Base-by-base conservation (phyloP, 1,139 yeast species). In the Kazachstania sp. region DNA sequence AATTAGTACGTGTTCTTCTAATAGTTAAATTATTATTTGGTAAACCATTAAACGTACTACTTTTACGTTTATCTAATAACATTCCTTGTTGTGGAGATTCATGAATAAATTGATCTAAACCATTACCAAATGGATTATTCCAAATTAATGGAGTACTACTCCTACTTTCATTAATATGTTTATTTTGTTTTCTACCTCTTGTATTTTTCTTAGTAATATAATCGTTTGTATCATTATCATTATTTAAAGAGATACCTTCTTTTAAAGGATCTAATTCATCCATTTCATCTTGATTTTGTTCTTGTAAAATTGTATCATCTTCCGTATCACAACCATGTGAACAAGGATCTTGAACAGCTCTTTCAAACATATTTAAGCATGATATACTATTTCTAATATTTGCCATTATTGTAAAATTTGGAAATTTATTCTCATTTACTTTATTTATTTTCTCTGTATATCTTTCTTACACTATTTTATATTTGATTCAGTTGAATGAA, bases 281-380 rank as follows among this genome's bases (percentile, higher is more conserved):
- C 11, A 23, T 5, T 37, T 20, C 30, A 18, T 39, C 20, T 23
- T 23, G 28, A 23, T 23, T 23, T 23, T 23, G 28, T 23, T 37
- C 28, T 23, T 23, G 28, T 4, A 23, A 23, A 23, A 23, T 23
- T 23, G 28, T 20, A 15, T 47, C 51, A 37, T 49, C 52, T 39
- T 49, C 52, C n/a, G 31, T 8, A 38, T 49, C 52, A 38, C 52
- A 49, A 15, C 35, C 52, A 26, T 34, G 39, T 9, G 49, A 47
- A 28, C 45, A 49, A 3, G 52, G 52, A 37, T 49, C 52, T 31
- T 49, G 52, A 5, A 49, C 52, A 16, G 49, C 50, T 39, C 52
- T 47, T 39, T 49, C 52, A 31, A 49, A 49, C 42, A 49, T 41
- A 20, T 44, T 44, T 26, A 47, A 32, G 23, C 49, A 49, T 8